Percentiles rank a stretch among this genome's conserved stretches.
Evolutionary conservation across 495 filamentous ascomycete species (phyloP).

Genomic region (Chaetomium fimeti): DNA sequence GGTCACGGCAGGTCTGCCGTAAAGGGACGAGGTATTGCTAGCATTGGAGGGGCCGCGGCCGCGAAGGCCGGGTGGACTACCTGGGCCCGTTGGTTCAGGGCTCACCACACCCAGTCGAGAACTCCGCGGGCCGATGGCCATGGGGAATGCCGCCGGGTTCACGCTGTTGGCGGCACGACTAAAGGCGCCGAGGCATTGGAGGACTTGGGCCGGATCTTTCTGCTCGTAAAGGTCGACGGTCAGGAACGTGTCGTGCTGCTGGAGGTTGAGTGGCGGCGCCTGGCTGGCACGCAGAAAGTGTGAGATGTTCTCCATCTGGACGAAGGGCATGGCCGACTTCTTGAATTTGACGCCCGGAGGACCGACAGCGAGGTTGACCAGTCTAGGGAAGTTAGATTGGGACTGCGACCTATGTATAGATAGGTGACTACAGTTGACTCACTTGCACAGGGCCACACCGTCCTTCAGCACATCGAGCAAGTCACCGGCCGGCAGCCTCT

Average conservation of each 20-base stretch:
- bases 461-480: constrained; percentile 84
- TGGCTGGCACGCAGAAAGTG: constrained; percentile 90
- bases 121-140: constrained; percentile 67
- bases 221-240: constrained; percentile 96
- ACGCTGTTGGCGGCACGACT: constrained; percentile 79
- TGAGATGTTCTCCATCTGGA: constrained; percentile 99
- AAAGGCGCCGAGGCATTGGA: constrained; percentile 90
- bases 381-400: constrained; percentile 51
- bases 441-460: constrained; percentile 91
- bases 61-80: constrained; percentile 50
- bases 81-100: constrained; percentile 64
- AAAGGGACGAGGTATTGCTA: constrained; percentile 61
- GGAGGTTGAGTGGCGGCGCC: constrained; percentile 76
- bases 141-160: constrained; percentile 69
- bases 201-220: constrained; percentile 95
- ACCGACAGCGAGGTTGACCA: constrained; percentile 77
- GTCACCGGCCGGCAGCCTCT: constrained; percentile 67
- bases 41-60: constrained; percentile 65
- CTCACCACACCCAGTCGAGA: constrained; percentile 60
- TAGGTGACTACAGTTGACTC: constrained; percentile 36
- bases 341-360: constrained; percentile 76
- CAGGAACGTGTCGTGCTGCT: constrained; percentile 91
- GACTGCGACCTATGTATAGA: neutral
- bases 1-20: constrained; percentile 43
- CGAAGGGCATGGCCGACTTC: constrained; percentile 88